Conservation (phyloP, 805 yeast species). For the Yamadazyma takamatsuzukensis region DNA sequence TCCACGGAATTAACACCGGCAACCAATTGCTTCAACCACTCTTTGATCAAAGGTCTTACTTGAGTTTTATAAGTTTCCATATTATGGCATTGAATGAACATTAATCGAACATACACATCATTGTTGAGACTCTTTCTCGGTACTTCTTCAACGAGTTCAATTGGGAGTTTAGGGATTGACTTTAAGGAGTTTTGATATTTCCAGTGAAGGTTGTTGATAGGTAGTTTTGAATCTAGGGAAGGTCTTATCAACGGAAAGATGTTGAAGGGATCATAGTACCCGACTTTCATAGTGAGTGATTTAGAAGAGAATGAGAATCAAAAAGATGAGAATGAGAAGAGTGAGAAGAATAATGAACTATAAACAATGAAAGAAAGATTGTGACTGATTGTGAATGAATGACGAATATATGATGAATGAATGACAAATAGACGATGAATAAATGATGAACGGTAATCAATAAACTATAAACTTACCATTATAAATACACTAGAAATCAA, state of each 20-base stretch:
- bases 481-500: too few relatives aligned
- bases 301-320: not conserved
- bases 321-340: not conserved
- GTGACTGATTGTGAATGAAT: too few relatives aligned
- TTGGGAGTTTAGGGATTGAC: conserved; percentile 58
- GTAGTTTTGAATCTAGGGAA: conserved; percentile 45
- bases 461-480: not conserved
- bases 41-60: conserved; percentile 75
- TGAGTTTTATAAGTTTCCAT: conserved; percentile 74
- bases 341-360: not conserved
- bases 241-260: conserved; percentile 44
- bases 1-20: conserved; percentile 42
- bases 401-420: too few relatives aligned
- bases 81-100: conserved; percentile 63
- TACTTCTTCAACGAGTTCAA: conserved; percentile 55
- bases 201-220: conserved; percentile 72
- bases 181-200: conserved; percentile 45
- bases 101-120: conserved; percentile 58
- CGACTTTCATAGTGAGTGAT: conserved; percentile 1
- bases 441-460: not conserved
- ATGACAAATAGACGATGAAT: too few relatives aligned
- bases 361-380: not conserved
- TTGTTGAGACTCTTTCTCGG: conserved; percentile 27
- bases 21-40: conserved; percentile 61
- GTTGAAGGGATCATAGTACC: conserved; percentile 71